Evolutionary conservation across 257 asterid species (phyloP), one percentile per base, ranked within the genome.

Genomic region (Solanum dulcamara): DNA sequence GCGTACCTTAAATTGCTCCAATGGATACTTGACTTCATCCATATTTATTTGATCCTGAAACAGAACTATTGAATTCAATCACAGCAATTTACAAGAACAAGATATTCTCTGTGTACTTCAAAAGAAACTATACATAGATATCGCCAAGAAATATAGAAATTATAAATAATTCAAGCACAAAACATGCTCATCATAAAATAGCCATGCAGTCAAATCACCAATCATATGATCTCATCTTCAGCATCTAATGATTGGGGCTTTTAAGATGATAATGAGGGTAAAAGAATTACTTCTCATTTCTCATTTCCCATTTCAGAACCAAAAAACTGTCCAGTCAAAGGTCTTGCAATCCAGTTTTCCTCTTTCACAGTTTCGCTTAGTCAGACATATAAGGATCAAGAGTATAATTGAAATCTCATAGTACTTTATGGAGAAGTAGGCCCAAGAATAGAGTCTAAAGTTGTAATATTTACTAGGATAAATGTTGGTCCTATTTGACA

Each of bases 11-110:
- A 91, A 97, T 88, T 94, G 95, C 92, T 93, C 94, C 79, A 97
- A 46, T 57, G 99, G 97, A 89, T 95, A 89, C 88, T 92, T 97
- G 91, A 91, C 87, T 85, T 97, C 98, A 87, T 93, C 93, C 87
- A 97, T 44, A 70, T 90, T 92, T 88, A 97, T 89, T 91, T 97
- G 99, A 92, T 92, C 99, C 99, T 95, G 93, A 88, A 91, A 90
- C 81, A 90, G 83, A 83, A 90, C 72, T 84, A 84, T 84, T 26
- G 51, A 72, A 87, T 44, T 40, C 42, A 86, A 89, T 92, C 88
- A 92, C 87, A 60, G 44, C 62, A 15, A 35, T 28, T 79, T 30
- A 79, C 44, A 79, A 79, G 40, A 85, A 80, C 9, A 62, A 26
- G 48, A 44, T 9, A 79, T 18, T 79, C 14, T 42, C 38, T 10